phyloP scores from a whole-genome alignment of 2,329 filamentous ascomycete species.

The Neonectria magnoliae region DNA sequence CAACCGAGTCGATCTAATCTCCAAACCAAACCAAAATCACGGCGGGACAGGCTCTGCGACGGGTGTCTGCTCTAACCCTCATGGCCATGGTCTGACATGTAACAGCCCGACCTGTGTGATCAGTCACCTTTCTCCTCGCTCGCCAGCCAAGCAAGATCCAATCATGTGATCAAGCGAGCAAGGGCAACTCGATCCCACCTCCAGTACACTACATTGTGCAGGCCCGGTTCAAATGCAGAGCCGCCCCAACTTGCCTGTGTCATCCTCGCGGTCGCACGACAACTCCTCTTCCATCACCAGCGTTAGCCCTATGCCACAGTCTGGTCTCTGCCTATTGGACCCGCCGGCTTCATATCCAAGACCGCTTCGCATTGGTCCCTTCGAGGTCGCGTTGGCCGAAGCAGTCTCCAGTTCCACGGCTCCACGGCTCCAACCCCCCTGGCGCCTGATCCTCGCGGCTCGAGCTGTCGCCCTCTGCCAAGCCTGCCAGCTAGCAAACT shows the following conservation, averaged over 20 bases:
- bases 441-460: slow-evolving; percentile 36
- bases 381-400: slow-evolving; percentile 24
- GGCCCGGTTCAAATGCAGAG: slow-evolving; percentile 21
- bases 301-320: slow-evolving; percentile 23
- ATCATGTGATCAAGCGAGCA: slow-evolving; percentile 41
- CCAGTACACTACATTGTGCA: slow-evolving; percentile 7
- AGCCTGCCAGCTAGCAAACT: slow-evolving; percentile 26
- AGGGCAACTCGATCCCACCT: slow-evolving; percentile 27
- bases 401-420: slow-evolving; percentile 1
- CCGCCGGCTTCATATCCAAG: slow-evolving; percentile 15
- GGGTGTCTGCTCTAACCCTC: slow-evolving; percentile 1
- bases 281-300: slow-evolving; percentile 20
- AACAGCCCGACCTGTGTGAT: slow-evolving; percentile 27
- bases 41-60: slow-evolving; percentile 5
- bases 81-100: slow-evolving; percentile 12
- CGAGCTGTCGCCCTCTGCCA: slow-evolving; percentile 17
- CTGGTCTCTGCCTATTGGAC: slow-evolving; percentile 9
- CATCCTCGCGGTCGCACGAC: slow-evolving; percentile 39
- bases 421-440: slow-evolving; percentile 19
- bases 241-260: slow-evolving; percentile 30
- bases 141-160: slow-evolving; percentile 21
- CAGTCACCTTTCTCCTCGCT: slow-evolving; percentile 31
- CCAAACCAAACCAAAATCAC: not conserved
- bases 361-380: slow-evolving; percentile 21
- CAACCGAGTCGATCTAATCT: not conserved